Percentiles rank a stretch among this genome's conserved stretches.
Conservation (phyloP, 1,284 basidiomycete species). For the Ustilago crameri region DNA sequence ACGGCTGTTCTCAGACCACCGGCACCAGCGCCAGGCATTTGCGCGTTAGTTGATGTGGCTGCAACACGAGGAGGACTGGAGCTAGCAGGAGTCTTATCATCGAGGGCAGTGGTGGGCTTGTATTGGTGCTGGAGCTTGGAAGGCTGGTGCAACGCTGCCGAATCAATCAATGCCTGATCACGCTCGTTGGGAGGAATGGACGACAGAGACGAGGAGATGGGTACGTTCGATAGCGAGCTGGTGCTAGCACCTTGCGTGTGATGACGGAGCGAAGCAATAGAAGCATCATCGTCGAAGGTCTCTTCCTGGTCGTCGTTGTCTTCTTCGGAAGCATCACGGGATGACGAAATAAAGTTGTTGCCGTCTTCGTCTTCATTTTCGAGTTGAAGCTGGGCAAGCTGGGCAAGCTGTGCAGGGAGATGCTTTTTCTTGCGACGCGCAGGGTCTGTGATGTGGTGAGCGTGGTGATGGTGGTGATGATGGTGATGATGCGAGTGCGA, state of each 20-base stretch:
- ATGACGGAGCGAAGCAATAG: constrained; percentile 46
- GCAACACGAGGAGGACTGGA: constrained; percentile 40
- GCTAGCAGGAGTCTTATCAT: constrained; percentile 48
- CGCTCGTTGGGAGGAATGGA: constrained; percentile 50
- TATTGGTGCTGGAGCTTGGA: constrained; percentile 38
- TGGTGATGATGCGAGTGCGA: constrained; percentile 35
- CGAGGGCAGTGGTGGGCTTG: constrained; percentile 17
- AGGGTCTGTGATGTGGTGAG: constrained; percentile 49
- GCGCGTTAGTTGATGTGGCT: constrained; percentile 8
- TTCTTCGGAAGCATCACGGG: constrained; percentile 52
- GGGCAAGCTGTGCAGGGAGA: constrained; percentile 43
- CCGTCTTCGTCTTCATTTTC: constrained; percentile 41
- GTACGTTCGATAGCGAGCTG: constrained; percentile 29
- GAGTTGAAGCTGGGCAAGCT: constrained; percentile 50
- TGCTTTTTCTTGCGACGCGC: constrained; percentile 54
- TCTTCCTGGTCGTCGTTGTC: constrained; percentile 56
- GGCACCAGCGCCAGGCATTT: constrained; percentile 6
- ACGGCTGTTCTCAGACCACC: constrained; percentile 5
- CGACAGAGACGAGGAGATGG: constrained; percentile 39
- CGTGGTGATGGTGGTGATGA: constrained; percentile 47
- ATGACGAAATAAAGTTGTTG: constrained; percentile 50
- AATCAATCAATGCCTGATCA: constrained; percentile 49
- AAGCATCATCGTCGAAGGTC: constrained; percentile 50
- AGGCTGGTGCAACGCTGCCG: constrained; percentile 40
- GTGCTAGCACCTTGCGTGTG: constrained; percentile 34